Percentiles rank a stretch among this genome's conserved stretches.
Conservation (phyloP, 176 grass and related monocot genomes). For the Phoenix roebelenii region DNA sequence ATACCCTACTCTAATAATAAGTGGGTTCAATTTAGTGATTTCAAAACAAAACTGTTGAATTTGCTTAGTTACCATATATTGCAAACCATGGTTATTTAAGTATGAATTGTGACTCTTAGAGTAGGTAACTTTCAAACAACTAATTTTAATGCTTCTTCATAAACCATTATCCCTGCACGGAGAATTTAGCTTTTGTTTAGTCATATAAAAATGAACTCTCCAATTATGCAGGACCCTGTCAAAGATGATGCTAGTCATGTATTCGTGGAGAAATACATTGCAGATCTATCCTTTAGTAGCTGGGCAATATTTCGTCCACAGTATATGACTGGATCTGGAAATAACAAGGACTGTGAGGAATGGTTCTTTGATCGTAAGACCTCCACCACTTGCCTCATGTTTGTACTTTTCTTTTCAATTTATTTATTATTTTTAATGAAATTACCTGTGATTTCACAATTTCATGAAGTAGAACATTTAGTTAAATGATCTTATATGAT, state of each 20-base stretch:
- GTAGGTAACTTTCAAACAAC: no score
- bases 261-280: constrained; percentile 71
- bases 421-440: background rate
- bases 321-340: constrained; percentile 96
- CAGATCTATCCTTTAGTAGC: constrained; percentile 47
- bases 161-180: no score
- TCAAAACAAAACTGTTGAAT: no score
- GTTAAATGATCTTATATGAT: no score
- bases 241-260: constrained; percentile 83
- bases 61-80: no score
- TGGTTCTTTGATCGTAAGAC: constrained; percentile 95
- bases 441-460: background rate
- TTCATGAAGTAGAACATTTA: no score
- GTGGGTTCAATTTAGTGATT: no score
- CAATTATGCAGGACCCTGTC: constrained; percentile 51
- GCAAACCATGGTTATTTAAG: no score
- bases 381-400: background rate
- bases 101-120: no score
- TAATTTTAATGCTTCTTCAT: no score
- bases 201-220: background rate
- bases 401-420: background rate
- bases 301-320: constrained; percentile 81
- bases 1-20: no score
- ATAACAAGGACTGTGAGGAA: constrained; percentile 98
- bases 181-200: no score